These are phyloP conservation scores for Boeremia lycopersici DNA, from an alignment of 2,329 filamentous ascomycete genomes.

Conservation along the genomic window DNA sequence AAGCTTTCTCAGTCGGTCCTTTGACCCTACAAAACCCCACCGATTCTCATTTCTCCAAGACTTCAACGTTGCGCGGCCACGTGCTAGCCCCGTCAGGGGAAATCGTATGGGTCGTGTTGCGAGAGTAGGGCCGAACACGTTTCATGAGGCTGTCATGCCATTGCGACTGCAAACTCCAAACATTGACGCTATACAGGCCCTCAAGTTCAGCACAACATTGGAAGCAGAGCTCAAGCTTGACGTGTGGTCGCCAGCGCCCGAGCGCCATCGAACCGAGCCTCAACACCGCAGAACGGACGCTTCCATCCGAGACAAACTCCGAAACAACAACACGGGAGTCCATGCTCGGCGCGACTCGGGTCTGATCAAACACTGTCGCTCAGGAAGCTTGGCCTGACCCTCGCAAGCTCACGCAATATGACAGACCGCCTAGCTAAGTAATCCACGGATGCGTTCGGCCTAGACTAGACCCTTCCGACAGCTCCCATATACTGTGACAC, in stretches of 20 bases:
- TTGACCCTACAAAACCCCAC: not conserved
- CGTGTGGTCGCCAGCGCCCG: not conserved
- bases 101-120: not conserved
- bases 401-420: not conserved
- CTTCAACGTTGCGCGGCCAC: not conserved
- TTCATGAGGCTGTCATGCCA: constrained; percentile 6
- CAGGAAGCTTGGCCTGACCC: constrained; percentile 4
- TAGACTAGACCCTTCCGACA: constrained; percentile 2
- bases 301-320: not conserved
- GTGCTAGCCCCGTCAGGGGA: constrained; percentile 2
- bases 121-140: constrained; percentile 14
- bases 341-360: not conserved
- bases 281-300: not conserved
- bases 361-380: not conserved
- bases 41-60: constrained; percentile 1
- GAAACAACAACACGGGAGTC: not conserved
- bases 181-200: no score
- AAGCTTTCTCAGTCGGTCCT: not conserved
- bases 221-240: not conserved
- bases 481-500: not conserved
- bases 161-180: not conserved
- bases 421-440: not conserved
- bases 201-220: not conserved
- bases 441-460: constrained; percentile 1
- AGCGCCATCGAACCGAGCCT: not conserved